These are phyloP conservation scores for Kurtzmaniella quercitrusa DNA, from an alignment of 1,139 yeast genomes.

Conservation along the genomic window DNA sequence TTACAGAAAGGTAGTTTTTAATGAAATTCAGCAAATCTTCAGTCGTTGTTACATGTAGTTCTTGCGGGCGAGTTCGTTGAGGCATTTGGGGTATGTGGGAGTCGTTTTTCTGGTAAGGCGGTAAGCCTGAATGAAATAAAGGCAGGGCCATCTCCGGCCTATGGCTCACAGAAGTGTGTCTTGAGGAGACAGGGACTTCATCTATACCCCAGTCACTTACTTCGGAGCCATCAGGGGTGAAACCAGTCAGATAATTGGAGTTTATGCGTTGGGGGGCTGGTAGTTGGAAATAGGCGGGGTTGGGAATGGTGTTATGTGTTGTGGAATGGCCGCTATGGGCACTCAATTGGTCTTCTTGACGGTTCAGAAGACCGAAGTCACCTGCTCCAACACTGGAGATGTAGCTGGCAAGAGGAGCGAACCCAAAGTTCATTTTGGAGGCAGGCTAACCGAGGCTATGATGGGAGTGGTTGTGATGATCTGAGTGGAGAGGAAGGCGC, in stretches of 20 bases:
- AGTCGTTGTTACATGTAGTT: slow-evolving; percentile 13
- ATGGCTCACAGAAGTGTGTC: slow-evolving; percentile 5
- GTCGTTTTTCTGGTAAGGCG: not conserved
- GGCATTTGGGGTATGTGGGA: not conserved
- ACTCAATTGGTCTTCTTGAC: not conserved
- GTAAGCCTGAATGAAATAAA: slow-evolving; percentile 2
- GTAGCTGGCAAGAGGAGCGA: slow-evolving; percentile 25
- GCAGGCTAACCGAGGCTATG: no score
- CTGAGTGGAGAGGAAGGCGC: no score
- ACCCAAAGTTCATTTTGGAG: slow-evolving; percentile 27
- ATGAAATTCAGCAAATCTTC: slow-evolving; percentile 25
- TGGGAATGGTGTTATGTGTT: not conserved
- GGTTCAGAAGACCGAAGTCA: not conserved
- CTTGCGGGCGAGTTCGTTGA: not conserved
- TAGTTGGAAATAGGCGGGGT: slow-evolving; percentile 1
- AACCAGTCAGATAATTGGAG: not conserved
- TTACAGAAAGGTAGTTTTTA: slow-evolving; percentile 22
- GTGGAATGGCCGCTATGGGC: not conserved
- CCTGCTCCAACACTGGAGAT: slow-evolving; percentile 11
- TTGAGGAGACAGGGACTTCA: slow-evolving; percentile 15
- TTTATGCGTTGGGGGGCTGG: not conserved
- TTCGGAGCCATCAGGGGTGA: slow-evolving; percentile 10
- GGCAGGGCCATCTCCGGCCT: slow-evolving; percentile 13
- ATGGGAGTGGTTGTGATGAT: no score
- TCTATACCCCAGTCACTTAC: slow-evolving; percentile 44